Evolutionary conservation across 2,329 filamentous ascomycete genomes (phyloP).

Genomic region (Lizonia empirigonia): DNA sequence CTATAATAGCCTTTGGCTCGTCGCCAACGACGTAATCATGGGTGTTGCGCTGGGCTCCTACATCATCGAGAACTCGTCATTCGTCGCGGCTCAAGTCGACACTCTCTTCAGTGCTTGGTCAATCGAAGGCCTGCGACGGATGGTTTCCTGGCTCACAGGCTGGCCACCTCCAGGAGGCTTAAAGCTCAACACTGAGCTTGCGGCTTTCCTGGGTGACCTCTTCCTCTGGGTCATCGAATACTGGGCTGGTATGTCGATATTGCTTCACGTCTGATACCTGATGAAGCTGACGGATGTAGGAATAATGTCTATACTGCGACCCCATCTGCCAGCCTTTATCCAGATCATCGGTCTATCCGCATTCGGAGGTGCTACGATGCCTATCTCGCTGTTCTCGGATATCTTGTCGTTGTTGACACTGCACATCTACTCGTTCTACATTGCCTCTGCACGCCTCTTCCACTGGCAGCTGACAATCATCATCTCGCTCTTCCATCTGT

Average conservation of each 20-base stretch:
- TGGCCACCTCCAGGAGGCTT: constrained; percentile 79
- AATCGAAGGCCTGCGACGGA: constrained; percentile 82
- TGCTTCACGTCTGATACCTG: not conserved
- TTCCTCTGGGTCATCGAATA: constrained; percentile 99
- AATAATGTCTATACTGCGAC: constrained; percentile 77
- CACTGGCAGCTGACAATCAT: constrained; percentile 99
- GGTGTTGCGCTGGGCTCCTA: constrained; percentile 95
- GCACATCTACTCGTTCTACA: constrained; percentile 98
- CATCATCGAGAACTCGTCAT: constrained; percentile 90
- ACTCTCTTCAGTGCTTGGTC: constrained; percentile 79
- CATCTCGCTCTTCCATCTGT: constrained; percentile 96
- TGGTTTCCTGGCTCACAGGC: constrained; percentile 94
- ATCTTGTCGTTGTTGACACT: constrained; percentile 88
- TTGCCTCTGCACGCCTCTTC: constrained; percentile 94
- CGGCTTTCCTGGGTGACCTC: constrained; percentile 89
- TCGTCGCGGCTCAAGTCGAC: constrained; percentile 81
- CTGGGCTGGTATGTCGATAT: constrained; percentile 73
- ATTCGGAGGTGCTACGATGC: constrained; percentile 95
- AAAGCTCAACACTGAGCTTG: constrained; percentile 93
- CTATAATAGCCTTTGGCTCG: constrained; percentile 98
- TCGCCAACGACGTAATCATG: constrained; percentile 98
- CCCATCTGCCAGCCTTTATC: constrained; percentile 82
- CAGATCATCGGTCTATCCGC: constrained; percentile 93
- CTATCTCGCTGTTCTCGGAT: constrained; percentile 93
- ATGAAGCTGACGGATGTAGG: constrained; percentile 51